Percentiles rank a stretch among this genome's conserved stretches.
Evolutionary conservation across 2,329 filamentous ascomycete genomes (phyloP).

Genomic region (Scedosporium aurantiacum): DNA sequence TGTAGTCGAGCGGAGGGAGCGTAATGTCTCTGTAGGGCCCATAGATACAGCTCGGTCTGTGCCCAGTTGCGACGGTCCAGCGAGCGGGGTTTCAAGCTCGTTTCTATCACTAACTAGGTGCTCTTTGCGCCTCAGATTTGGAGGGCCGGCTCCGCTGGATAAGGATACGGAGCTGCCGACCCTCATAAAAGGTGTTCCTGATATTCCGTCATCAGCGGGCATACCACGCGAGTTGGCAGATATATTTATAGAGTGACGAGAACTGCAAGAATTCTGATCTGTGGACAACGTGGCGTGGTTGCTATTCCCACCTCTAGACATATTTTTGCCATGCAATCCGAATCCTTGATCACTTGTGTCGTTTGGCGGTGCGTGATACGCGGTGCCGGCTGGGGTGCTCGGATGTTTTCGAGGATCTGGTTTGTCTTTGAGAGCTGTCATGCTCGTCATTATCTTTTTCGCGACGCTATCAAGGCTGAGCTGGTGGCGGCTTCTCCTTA

Average conservation of each 20-base stretch:
- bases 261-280: background rate
- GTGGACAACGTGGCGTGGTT: background rate
- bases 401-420: background rate
- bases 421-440: background rate
- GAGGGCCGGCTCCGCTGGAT: background rate
- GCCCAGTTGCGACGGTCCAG: background rate
- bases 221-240: background rate
- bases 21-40: background rate
- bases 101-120: background rate
- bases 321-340: no score
- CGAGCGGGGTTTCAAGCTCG: background rate
- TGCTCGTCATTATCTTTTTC: constrained; percentile 28
- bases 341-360: no score
- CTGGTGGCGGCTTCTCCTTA: constrained; percentile 26
- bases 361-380: no score
- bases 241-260: background rate
- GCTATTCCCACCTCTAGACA: background rate
- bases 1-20: constrained; percentile 15
- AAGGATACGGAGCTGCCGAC: constrained; percentile 25
- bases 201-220: constrained; percentile 37
- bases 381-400: no score
- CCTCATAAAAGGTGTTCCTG: constrained; percentile 42
- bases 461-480: constrained; percentile 33
- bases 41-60: background rate
- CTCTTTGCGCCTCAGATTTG: constrained; percentile 1